Evolutionary conservation across 2,329 filamentous ascomycete genomes (phyloP), one percentile per base, ranked within the genome.

Genomic region (Helotiales sp.): DNA sequence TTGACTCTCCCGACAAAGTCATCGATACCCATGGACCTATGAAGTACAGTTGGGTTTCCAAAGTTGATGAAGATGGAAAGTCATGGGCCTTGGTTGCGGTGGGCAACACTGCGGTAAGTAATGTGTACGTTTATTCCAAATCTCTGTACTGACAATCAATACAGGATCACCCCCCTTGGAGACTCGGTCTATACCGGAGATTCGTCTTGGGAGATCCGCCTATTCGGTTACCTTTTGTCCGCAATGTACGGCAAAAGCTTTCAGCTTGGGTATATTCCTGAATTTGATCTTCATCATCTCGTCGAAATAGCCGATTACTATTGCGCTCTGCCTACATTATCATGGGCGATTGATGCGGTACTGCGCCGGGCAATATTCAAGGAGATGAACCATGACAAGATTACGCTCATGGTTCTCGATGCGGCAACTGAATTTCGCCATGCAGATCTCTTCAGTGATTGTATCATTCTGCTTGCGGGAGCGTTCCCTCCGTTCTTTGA

Each of bases 1-100:
- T 64, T 5, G 52, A 58, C 25, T 62, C 57, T 10, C 42, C 57
- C 5, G 57, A 64, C 10, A 62, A 63, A 30, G 24, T 40, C 9
- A n/a, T 31, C 5, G 25, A n/a, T 12, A 17, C 19, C 3, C 8
- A 12, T 8, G 29, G 9, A 29, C 13, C 36, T 1, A 47, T 52
- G 31, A 34, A 49, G 22, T 61, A 58, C 38, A 34, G 55, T 5
- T 58, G 58, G 58, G 38, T 31, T 3, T 58, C 52, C 9, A 50
- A 58, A 30, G 31, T 58, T 17, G 55, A 48, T 3, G 49, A 52
- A 13, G 55, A 44, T 7, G 31, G 31, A 13, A n/a, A n/a, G n/a
- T 15, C 31, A 2, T 55, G 51, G 55, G 30, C 49, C 5, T 12
- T 58, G 24, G 34, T 52, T 12, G 30, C 22, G 15, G 29, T 19